Base-by-base conservation (phyloP, 768 basidiomycete genomes). In the Calocybe indica region DNA sequence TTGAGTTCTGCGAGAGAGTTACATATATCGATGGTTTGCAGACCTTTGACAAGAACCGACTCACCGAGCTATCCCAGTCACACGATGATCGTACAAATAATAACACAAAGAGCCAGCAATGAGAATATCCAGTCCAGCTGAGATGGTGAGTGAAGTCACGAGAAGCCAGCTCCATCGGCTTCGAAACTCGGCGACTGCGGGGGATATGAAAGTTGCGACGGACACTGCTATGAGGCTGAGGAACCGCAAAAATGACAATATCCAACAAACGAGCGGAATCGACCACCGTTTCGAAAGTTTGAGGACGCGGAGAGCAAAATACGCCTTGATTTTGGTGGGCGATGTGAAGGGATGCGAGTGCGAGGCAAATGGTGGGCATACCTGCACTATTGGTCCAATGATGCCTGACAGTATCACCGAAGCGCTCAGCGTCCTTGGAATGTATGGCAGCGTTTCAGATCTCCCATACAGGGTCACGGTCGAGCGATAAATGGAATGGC, bases 91-190 rank as follows among this genome's bases (percentile, higher is more conserved):
- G 5, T 13, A 48, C 6, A 48, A 37, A 42, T 48, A 41, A 37
- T 36, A 48, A 14, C 47, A 48, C 36, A 43, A 30, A 3, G 47
- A 48, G 8, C 14, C 47, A 13, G 47, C 41, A 35, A 48, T 48
- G 35, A 43, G 31, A 4, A 43, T 13, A 14, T 47, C 50, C 2
- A 46, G 40, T 33, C 30, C n/a, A 5, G 30, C 30, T 9, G 50
- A 51, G 35, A 51, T 51, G 6, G 37, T 37, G 22, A 51, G 50
- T 2, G 50, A 51, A 1, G 48, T 40, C 14, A 43, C 37, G 6
- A 49, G 12, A 9, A 49, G 43, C 48, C 43, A 49, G 7, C 33
- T 15, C 48, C 48, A 49, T n/a, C 31, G 30, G 9, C 30, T 12
- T 28, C 30, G 11, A 34, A 49, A 49, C 10, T 10, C 30, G 1